These are phyloP conservation scores for Cryptosporidium ryanae DNA, from an alignment of 169 alveolate species.

Conservation along the genomic window DNA sequence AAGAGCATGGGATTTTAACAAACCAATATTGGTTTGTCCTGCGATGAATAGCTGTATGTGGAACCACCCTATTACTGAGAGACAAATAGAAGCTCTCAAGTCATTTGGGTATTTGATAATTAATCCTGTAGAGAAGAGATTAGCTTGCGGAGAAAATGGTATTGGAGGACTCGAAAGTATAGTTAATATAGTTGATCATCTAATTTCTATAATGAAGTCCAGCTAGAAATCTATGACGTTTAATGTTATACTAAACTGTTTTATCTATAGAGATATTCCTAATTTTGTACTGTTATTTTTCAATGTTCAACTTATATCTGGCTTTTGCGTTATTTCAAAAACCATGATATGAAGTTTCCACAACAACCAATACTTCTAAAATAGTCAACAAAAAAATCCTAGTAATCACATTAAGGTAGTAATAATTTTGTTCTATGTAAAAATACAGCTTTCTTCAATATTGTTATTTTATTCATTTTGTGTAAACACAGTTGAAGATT, in stretches of 20 bases:
- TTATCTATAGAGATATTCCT: not conserved
- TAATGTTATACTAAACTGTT: not conserved
- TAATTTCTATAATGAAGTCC: constrained; percentile 14
- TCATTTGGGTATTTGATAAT: constrained; percentile 82
- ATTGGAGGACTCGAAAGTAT: constrained; percentile 72
- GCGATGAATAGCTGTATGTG: constrained; percentile 96
- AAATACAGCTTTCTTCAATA: no score
- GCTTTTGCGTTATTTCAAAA: no score
- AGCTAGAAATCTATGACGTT: not conserved
- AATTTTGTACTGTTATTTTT: not conserved
- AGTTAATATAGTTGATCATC: constrained; percentile 23
- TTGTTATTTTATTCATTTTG: no score
- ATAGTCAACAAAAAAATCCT: not conserved
- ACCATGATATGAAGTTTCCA: no score
- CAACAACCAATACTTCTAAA: no score
- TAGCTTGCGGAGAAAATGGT: constrained; percentile 89
- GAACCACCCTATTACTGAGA: constrained; percentile 88
- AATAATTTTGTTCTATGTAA: no score
- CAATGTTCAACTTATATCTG: not conserved
- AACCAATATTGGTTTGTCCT: constrained; percentile 91
- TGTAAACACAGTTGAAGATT: no score
- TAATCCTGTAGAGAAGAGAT: constrained; percentile 80
- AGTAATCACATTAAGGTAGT: not conserved
- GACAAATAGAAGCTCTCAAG: constrained; percentile 80
- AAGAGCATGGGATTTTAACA: constrained; percentile 91